Evolutionary conservation across 345 rosid genomes (phyloP).

Genomic region (Psidium guajava): DNA sequence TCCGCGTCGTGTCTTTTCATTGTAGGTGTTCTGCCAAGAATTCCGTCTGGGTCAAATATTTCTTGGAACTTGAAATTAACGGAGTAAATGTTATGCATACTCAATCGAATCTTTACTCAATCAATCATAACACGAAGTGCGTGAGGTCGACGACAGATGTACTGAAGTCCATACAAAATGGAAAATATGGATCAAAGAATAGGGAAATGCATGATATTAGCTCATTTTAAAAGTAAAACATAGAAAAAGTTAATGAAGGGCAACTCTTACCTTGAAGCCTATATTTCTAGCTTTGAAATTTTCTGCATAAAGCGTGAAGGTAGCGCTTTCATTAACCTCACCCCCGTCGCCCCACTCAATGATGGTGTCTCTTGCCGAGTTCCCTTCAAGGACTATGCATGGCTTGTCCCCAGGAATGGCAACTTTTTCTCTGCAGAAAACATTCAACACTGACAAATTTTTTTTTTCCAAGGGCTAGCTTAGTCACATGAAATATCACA

Average conservation of each 20-base stretch:
- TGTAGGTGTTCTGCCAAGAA: background rate
- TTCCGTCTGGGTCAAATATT: background rate
- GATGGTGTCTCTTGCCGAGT: background rate
- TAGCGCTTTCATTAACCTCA: background rate
- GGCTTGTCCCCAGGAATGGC: background rate
- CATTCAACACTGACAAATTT: background rate
- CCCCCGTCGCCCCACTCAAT: background rate
- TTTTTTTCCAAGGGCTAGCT: background rate
- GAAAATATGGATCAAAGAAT: background rate
- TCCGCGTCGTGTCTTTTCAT: background rate
- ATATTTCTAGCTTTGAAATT: background rate
- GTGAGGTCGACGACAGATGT: background rate
- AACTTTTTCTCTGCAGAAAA: background rate
- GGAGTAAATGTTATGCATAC: background rate
- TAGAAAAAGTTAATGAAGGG: background rate
- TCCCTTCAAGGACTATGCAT: background rate
- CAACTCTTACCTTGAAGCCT: background rate
- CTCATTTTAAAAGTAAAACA: background rate
- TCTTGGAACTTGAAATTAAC: background rate
- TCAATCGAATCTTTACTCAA: background rate
- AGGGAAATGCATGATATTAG: background rate
- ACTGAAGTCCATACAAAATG: background rate
- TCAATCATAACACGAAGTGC: background rate
- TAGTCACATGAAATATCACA: background rate
- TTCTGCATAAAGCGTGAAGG: background rate